Evolutionary conservation across 2,329 filamentous ascomycete genomes (phyloP).

Genomic region (Monosporascus cannonballus): DNA sequence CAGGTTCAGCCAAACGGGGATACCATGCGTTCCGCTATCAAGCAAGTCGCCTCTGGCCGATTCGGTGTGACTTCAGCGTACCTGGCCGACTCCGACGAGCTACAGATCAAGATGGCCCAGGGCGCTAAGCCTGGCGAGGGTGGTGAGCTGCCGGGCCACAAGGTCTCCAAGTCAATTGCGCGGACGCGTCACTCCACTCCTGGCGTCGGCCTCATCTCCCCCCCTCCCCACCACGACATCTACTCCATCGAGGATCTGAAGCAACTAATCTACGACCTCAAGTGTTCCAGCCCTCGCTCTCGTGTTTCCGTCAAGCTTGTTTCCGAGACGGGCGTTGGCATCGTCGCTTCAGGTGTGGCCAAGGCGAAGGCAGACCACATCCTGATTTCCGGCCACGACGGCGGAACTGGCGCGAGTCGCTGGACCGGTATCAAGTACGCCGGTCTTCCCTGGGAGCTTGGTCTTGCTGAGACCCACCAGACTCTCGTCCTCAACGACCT

Average conservation of each 20-base stretch:
- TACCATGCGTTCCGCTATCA: constrained; percentile 95
- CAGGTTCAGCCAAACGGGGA: constrained; percentile 84
- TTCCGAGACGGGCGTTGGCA: constrained; percentile 94
- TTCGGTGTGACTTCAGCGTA: constrained; percentile 96
- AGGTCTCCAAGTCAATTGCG: constrained; percentile 90
- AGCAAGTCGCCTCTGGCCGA: constrained; percentile 92
- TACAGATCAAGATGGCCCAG: constrained; percentile 99
- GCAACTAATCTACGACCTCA: constrained; percentile 95
- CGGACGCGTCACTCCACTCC: constrained; percentile 93
- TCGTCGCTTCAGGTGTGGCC: constrained; percentile 93
- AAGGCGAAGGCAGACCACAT: constrained; percentile 98
- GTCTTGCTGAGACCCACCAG: constrained; percentile 95
- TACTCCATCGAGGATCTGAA: constrained; percentile 98
- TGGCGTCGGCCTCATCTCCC: constrained; percentile 92
- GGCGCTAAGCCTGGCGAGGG: constrained; percentile 97
- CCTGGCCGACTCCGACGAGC: constrained; percentile 87
- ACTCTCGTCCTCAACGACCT: constrained; percentile 93
- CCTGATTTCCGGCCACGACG: constrained; percentile 92
- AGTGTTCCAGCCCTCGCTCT: constrained; percentile 89
- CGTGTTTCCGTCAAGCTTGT: constrained; percentile 96
- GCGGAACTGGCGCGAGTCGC: constrained; percentile 90
- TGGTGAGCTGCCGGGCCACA: constrained; percentile 94
- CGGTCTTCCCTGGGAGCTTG: constrained; percentile 92
- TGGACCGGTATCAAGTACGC: constrained; percentile 99
- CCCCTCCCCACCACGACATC: constrained; percentile 94